Base-by-base conservation (phyloP, 192 early-diverging fungal species). In the Lobosporangium transversale region DNA sequence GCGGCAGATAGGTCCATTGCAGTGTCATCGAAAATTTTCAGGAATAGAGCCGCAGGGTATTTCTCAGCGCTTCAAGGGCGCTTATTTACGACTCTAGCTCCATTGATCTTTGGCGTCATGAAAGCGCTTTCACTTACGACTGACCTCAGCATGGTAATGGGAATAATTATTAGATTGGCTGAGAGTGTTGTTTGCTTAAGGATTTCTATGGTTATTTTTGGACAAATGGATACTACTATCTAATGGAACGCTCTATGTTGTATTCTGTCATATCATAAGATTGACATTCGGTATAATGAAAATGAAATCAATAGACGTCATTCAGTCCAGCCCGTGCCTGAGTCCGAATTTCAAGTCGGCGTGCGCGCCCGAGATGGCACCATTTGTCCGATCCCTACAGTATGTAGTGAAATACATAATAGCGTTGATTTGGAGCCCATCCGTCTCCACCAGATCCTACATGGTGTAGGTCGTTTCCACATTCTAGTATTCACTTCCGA, bases 1-100 rank as follows among this genome's bases (percentile, higher is more conserved):
- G 57, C 58, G 60, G 69, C 69, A 1, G 69, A 71, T 20, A 44
- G 69, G 30, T 33, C 69, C 12, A 71, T 71, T 18, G 26, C 43
- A n/a, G 26, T 71, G 2, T 71, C 69, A 29, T 63, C 69, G 0
- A 56, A 27, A 12, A 14, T 71, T 2, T 32, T 71, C 17, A 18
- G 27, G 27, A 58, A 50, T 17, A 47, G 27, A 10, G 30, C 4
- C 2, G 5, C 2, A 1, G 61, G 60, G 1, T 43, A 24, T 26
- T 5, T 33, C 3, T 10, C 27, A 5, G 15, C 31, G 21, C 40
- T 63, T 14, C 51, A 15, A 17, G 58, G 31, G 37, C 21, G 24
- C 5, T 15, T 56, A 3, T 55, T 49, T 17, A 40, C 18, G 17
- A 15, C 29, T 18, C 2, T 58, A 2, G 20, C 43, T 2, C 69